Evolutionary conservation across 257 asterid species (phyloP).

Genomic region (Capsicum chinense): DNA sequence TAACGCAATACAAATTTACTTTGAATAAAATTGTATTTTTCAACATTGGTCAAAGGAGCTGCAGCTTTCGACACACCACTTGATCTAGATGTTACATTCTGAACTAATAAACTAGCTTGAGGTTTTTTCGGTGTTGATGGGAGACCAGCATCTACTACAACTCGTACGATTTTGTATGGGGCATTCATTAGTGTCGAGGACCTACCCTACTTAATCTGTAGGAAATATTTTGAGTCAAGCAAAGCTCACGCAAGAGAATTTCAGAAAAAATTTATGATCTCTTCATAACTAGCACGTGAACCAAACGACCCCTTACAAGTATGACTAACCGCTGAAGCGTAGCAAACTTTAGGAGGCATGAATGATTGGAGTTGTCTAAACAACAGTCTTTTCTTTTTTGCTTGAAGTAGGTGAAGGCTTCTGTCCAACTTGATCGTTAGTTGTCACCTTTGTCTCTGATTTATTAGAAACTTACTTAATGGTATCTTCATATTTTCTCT

Average conservation of each 20-base stretch:
- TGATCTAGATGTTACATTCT: not conserved
- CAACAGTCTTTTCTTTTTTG: not conserved
- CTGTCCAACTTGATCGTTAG: too few species aligned
- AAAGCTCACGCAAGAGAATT: not conserved
- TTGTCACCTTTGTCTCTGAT: too few species aligned
- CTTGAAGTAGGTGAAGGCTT: too few species aligned
- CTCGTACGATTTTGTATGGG: conserved; percentile 27
- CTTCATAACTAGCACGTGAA: not conserved
- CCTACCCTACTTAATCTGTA: conserved; percentile 49
- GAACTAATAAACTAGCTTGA: not conserved
- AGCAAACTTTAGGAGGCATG: not conserved
- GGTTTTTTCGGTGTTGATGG: not conserved
- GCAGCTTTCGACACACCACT: conserved; percentile 22
- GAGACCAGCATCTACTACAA: conserved; percentile 29
- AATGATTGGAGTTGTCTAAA: not conserved
- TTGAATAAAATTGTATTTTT: too few species aligned
- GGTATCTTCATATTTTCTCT: too few species aligned
- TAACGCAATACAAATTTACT: too few species aligned
- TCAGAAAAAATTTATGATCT: not conserved
- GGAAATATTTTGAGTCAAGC: not conserved
- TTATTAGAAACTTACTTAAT: too few species aligned
- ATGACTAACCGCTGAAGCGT: conserved; percentile 28
- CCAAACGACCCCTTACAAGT: too few species aligned
- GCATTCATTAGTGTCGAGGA: not conserved
- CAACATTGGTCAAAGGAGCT: too few species aligned